Evolutionary conservation across 2,329 filamentous ascomycete genomes (phyloP), one percentile per base, ranked within the genome.

Genomic region (Gaeumannomyces sp.): DNA sequence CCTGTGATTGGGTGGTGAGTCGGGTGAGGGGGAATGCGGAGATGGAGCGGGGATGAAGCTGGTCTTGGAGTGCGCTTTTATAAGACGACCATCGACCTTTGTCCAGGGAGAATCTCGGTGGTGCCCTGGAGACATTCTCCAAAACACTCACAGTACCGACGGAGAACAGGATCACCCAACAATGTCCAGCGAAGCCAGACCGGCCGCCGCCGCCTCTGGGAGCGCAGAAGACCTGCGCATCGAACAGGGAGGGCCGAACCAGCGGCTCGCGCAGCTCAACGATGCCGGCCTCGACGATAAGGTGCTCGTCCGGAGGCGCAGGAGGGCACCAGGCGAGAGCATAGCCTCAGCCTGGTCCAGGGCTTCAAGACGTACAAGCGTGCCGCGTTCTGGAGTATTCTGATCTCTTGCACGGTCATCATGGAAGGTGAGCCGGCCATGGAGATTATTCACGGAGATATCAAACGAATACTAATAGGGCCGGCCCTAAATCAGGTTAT

Each of bases 351-450:
- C 25, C 67, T 78, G 56, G 63, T 71, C 45, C 71, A 77, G 64
- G 77, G 70, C 7, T 67, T 78, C 63, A 77, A 73, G 71, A 78
- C 76, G 4, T 77, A 78, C 73, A 77, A 73, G 69, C 72, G 72
- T 8, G 77, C 77, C 45, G 76, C 76, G 0, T 71, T 78, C 27
- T 78, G 76, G 76, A 78, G 76, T 4, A 72, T 78, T 25, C 61
- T 31, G 2, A 53, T 62, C 27, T 62, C 63, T 31, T 29, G 38
- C 29, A 63, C 45, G 29, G 76, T 83, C 64, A 75, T 83, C 66
- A 83, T 83, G 81, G 81, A 82, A 66, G 81, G 38, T 45, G 14
- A 45, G 38, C 38, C 5, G 38, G 38, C 38, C 14, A 11, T 19
- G 38, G 38, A 19, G 38, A 45, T 19, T 45, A 16, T 16, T 16